Evolutionary conservation across 208 protist species (phyloP), one percentile per base, ranked within the genome.

Genomic region (Trypanosoma conorhini): DNA sequence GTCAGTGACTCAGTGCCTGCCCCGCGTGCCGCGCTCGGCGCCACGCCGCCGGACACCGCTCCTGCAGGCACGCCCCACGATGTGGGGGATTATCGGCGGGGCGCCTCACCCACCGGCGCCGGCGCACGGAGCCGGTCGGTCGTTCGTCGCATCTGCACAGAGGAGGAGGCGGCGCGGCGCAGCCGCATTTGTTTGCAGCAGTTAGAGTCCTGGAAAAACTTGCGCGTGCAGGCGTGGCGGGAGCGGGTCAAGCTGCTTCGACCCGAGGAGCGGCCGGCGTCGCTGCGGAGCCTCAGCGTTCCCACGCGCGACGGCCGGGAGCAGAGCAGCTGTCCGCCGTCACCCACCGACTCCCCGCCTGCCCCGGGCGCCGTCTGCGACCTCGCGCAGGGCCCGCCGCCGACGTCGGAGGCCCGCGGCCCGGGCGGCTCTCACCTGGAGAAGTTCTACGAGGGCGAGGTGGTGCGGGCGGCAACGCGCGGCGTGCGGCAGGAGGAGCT

Each of bases 391-490:
- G 38, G 55, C 54, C 65, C 54, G 33, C 19, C 65, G 38, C 40
- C 0, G 15, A 5, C 12, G 17, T 28, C 24, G 30, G 31, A 50
- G 13, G 28, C 13, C 42, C 44, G 31, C 21, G 13, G 8, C 28
- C n/a, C 13, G 22, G 65, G 67, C 28, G 66, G 65, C 35, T 66
- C 62, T 33, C 79, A 79, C 33, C 74, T 72, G 26, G 82, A 87
- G 61, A 61, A 54, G 31, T 68, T 51, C 22, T 74, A 80, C 52
- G 78, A 81, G 13, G 51, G 63, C n/a, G 79, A 82, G 8, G 52
- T 74, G 30, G 44, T 58, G 24, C 59, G 59, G 22, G 72, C 73
- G 48, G 50, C 57, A 3, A 56, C 19, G 21, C 72, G 79, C 28
- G 59, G 62, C 33, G 58, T 62, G 21, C 48, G 75, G 24, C 63